phyloP scores from a whole-genome alignment of 495 filamentous ascomycete species.

The Penicillium desertorum region DNA sequence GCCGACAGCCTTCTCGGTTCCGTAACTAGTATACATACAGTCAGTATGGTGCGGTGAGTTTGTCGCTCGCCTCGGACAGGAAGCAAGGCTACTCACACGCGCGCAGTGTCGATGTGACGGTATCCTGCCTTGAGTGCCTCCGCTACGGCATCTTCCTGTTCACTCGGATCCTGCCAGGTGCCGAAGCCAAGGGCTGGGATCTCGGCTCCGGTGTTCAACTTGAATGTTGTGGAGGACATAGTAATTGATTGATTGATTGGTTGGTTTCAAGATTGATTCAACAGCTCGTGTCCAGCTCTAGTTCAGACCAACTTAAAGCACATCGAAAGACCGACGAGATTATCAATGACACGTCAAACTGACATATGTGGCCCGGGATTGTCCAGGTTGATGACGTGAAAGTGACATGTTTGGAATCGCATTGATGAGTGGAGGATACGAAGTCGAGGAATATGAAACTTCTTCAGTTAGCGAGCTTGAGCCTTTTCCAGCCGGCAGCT shows the following conservation, averaged over 20 bases:
- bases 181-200: constrained; percentile 51
- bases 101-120: constrained; percentile 60
- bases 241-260: not conserved
- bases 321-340: not conserved
- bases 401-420: not conserved
- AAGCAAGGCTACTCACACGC: constrained; percentile 39
- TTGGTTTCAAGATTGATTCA: not conserved
- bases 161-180: constrained; percentile 51
- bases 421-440: not conserved
- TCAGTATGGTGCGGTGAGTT: not conserved
- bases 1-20: constrained; percentile 53
- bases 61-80: not conserved
- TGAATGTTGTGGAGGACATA: constrained; percentile 33
- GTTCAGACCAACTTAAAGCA: not conserved
- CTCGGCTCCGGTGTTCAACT: constrained; percentile 51
- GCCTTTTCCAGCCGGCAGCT: not conserved
- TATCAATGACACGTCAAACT: not conserved
- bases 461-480: not conserved
- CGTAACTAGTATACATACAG: constrained; percentile 39
- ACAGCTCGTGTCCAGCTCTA: not conserved
- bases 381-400: not conserved
- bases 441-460: not conserved
- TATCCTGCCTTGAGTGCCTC: constrained; percentile 58
- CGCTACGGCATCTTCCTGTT: constrained; percentile 46
- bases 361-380: not conserved